phyloP scores from a whole-genome alignment of 768 basidiomycete genomes.

The Hypsizygus marmoreus region DNA sequence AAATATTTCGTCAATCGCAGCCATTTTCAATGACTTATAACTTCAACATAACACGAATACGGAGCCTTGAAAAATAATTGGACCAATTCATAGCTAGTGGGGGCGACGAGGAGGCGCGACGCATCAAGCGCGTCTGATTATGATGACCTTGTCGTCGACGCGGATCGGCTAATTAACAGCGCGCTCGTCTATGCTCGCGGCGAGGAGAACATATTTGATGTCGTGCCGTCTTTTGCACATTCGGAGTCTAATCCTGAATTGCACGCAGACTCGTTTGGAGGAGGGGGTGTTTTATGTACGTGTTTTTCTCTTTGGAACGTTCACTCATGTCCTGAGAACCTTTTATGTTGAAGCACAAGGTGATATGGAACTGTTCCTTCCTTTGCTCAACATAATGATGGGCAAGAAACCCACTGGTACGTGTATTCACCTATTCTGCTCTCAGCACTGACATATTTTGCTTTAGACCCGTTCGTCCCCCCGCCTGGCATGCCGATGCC shows the following conservation, averaged over 20 bases:
- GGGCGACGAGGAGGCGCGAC: neutral
- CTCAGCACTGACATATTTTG: no score
- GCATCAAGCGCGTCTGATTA: neutral
- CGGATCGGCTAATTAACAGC: constrained; percentile 4
- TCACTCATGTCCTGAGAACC: no score
- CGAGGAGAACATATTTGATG: neutral
- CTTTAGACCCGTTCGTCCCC: no score
- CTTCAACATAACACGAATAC: neutral
- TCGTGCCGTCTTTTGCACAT: constrained; percentile 8
- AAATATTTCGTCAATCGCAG: no score
- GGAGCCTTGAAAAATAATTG: neutral
- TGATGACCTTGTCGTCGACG: neutral
- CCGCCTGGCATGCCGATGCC: neutral
- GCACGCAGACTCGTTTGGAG: neutral
- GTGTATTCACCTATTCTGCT: no score
- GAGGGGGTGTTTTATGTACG: constrained; percentile 2
- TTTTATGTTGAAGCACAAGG: no score
- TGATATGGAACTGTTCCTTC: neutral
- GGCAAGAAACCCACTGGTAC: no score
- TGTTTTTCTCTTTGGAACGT: neutral
- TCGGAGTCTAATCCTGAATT: constrained; percentile 6
- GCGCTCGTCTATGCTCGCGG: neutral
- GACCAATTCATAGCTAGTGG: neutral
- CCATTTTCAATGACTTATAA: neutral
- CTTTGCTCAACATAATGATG: neutral